A percentile compares a stretch with the other conserved stretches of the same genome.
These are phyloP conservation scores for Diaporthe aspalathi DNA, from an alignment of 2,329 filamentous ascomycete genomes.

Conservation along the genomic window DNA sequence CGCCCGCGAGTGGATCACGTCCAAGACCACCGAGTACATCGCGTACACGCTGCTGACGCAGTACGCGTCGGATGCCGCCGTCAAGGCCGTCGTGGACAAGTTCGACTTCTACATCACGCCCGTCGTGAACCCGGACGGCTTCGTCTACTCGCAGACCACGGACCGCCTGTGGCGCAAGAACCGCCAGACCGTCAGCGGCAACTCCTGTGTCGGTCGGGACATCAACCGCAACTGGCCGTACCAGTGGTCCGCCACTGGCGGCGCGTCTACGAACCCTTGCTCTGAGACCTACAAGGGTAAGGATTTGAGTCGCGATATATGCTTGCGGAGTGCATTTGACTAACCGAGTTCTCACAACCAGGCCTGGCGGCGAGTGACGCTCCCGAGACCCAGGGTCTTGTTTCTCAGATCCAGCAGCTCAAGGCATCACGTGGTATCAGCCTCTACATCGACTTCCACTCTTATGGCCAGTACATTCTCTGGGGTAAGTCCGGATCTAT, in stretches of 20 bases:
- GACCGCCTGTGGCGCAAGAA: slow-evolving; percentile 69
- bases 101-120: slow-evolving; percentile 71
- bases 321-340: accelerated
- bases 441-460: slow-evolving; percentile 74
- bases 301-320: accelerated
- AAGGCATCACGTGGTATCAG: slow-evolving; percentile 61
- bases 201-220: slow-evolving; percentile 59
- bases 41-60: slow-evolving; percentile 58
- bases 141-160: slow-evolving; percentile 62
- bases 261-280: slow-evolving; percentile 57
- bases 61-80: slow-evolving; percentile 52
- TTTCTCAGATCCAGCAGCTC: slow-evolving; percentile 48
- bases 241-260: slow-evolving; percentile 56
- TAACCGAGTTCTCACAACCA: background rate
- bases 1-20: slow-evolving; percentile 66
- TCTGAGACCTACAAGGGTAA: slow-evolving; percentile 16
- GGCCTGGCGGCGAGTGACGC: slow-evolving; percentile 49
- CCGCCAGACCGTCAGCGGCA: slow-evolving; percentile 53
- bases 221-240: slow-evolving; percentile 64
- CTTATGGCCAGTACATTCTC: slow-evolving; percentile 63
- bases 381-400: slow-evolving; percentile 64
- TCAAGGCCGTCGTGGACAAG: slow-evolving; percentile 61
- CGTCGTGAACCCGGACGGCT: slow-evolving; percentile 64
- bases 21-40: slow-evolving; percentile 61
- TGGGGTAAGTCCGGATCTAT: background rate